A percentile compares a stretch with the other conserved stretches of the same genome.
These are phyloP conservation scores for Plasmodium chabaudi DNA, from an alignment of 169 alveolate species.

Conservation along the genomic window DNA sequence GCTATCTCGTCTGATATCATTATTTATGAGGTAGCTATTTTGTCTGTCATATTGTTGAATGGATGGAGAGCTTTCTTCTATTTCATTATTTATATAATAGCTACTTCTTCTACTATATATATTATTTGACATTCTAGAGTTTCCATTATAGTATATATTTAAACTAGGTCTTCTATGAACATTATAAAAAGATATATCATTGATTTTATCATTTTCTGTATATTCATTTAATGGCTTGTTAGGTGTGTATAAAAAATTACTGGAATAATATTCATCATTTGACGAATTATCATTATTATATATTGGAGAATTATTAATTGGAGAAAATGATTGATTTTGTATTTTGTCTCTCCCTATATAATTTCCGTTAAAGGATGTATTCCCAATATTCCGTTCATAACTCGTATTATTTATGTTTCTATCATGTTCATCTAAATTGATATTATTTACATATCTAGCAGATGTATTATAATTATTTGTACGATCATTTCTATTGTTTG, in stretches of 20 bases:
- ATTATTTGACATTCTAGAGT: neutral
- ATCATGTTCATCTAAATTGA: neutral
- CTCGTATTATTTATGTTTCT: neutral
- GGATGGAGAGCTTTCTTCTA: conserved; percentile 27
- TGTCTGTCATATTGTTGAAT: conserved; percentile 31
- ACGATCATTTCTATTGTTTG: conserved; percentile 14
- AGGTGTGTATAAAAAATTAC: conserved; percentile 73
- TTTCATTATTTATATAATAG: neutral
- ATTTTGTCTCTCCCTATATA: neutral
- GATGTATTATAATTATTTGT: conserved; percentile 29
- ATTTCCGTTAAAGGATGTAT: neutral
- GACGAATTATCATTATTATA: conserved; percentile 25
- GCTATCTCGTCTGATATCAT: conserved; percentile 14
- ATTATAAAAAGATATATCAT: conserved; percentile 62
- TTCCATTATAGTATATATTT: conserved; percentile 1
- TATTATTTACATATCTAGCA: neutral
- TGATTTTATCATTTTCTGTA: conserved; percentile 9
- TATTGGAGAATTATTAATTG: neutral
- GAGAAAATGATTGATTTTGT: neutral
- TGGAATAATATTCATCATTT: conserved; percentile 58
- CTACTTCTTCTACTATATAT: no score
- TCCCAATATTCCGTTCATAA: neutral
- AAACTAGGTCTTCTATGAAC: conserved; percentile 17
- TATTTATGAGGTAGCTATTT: conserved; percentile 27
- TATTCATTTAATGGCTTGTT: conserved; percentile 17